Evolutionary conservation across 768 basidiomycete species (phyloP).

Genomic region (Candolleomyces aberdarensis): DNA sequence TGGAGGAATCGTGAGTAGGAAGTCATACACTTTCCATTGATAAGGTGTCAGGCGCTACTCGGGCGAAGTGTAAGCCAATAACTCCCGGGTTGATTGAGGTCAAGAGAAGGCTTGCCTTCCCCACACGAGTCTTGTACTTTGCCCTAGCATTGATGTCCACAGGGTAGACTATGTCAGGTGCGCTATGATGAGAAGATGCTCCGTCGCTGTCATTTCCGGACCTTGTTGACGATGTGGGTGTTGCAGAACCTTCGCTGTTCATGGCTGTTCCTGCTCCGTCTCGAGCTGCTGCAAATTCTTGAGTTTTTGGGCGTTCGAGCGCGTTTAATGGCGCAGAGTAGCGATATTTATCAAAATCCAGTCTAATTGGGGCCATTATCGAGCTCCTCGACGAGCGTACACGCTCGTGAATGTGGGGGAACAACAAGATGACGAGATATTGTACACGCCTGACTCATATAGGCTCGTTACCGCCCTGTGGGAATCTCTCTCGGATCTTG

Average conservation of each 20-base stretch:
- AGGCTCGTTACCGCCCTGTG: too few relatives aligned
- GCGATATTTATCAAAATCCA: not conserved
- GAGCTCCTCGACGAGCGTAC: not conserved
- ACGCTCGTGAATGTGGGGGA: not conserved
- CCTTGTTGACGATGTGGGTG: not conserved
- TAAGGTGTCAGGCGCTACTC: conserved; percentile 46
- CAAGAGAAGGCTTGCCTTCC: conserved; percentile 28
- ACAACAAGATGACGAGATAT: not conserved
- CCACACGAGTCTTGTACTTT: conserved; percentile 27
- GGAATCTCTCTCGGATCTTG: too few relatives aligned
- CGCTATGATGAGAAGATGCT: not conserved
- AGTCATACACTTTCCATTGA: conserved; percentile 64
- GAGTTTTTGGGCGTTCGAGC: not conserved
- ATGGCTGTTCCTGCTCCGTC: not conserved
- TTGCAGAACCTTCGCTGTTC: not conserved
- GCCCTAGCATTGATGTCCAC: conserved; percentile 22
- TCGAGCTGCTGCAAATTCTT: not conserved
- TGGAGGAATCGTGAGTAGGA: conserved; percentile 41
- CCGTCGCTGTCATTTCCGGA: not conserved
- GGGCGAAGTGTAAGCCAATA: not conserved
- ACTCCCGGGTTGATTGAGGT: not conserved
- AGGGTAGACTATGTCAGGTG: conserved; percentile 20
- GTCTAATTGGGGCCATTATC: not conserved
- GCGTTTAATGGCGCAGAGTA: not conserved
- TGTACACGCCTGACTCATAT: not conserved